phyloP scores from a whole-genome alignment of 768 basidiomycete genomes.

The Pisolithus sp. region DNA sequence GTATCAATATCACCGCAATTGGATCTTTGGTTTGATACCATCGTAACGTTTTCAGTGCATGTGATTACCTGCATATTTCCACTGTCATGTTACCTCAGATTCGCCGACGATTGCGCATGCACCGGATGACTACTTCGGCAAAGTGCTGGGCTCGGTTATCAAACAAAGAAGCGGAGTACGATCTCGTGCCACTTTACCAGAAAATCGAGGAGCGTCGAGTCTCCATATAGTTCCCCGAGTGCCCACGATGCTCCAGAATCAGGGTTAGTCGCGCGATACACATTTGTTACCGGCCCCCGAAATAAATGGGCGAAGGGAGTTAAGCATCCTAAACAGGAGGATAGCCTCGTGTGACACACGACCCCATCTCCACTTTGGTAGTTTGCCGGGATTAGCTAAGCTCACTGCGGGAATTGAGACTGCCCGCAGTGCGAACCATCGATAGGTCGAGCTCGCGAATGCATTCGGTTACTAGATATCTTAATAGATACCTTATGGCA shows the following conservation, averaged over 20 bases:
- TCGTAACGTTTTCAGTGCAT: slow-evolving; percentile 4
- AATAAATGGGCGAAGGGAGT: too few species aligned
- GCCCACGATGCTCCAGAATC: neutral
- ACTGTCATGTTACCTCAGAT: neutral
- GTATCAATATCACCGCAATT: slow-evolving; percentile 11
- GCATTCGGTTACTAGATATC: too few species aligned
- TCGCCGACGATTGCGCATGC: too few species aligned
- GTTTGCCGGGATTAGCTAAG: too few species aligned
- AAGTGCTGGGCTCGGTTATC: slow-evolving; percentile 10
- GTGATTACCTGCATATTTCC: slow-evolving; percentile 1
- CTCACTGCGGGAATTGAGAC: too few species aligned
- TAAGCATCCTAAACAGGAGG: too few species aligned
- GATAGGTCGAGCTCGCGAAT: too few species aligned
- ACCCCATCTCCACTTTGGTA: too few species aligned
- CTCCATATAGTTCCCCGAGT: slow-evolving; percentile 1
- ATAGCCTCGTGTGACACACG: too few species aligned
- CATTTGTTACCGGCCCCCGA: neutral
- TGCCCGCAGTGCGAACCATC: too few species aligned
- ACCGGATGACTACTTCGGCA: too few species aligned
- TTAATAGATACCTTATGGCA: too few species aligned
- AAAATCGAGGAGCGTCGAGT: slow-evolving; percentile 5
- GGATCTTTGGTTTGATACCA: slow-evolving; percentile 7
- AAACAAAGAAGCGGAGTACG: slow-evolving; percentile 14
- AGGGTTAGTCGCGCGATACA: neutral
- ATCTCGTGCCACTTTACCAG: slow-evolving; percentile 2